Conservation (phyloP, 2,329 filamentous ascomycete genomes). For the Metarhizium anisopliae region DNA sequence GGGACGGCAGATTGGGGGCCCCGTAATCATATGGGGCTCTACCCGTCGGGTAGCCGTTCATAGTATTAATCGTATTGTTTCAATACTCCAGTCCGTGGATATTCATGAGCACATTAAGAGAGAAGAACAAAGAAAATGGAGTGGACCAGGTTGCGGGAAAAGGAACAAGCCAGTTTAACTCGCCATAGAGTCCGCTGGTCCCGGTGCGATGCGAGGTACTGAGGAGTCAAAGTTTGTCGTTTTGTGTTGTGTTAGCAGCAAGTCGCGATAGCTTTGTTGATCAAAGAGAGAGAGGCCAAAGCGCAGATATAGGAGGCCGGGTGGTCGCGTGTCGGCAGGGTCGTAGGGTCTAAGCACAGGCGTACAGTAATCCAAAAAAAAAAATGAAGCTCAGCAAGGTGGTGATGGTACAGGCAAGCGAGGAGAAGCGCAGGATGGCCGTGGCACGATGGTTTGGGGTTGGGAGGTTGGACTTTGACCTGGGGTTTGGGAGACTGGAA, state of each 20-base stretch:
- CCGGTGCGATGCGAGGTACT: neutral
- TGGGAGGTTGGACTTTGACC: neutral
- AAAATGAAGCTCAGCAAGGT: neutral
- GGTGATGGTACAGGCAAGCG: too few relatives aligned
- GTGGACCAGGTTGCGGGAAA: slow-evolving; percentile 2
- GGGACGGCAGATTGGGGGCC: slow-evolving; percentile 20
- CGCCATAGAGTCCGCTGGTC: slow-evolving; percentile 2
- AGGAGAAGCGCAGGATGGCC: neutral
- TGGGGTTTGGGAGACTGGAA: neutral
- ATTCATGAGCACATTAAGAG: slow-evolving; percentile 15
- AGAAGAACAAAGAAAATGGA: slow-evolving; percentile 4
- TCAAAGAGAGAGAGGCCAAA: neutral
- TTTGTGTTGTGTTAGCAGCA: neutral
- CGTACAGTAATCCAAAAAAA: neutral
- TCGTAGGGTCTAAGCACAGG: neutral
- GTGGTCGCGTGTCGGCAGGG: neutral
- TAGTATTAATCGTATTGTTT: slow-evolving; percentile 10
- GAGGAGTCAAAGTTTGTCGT: neutral
- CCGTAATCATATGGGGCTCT: slow-evolving; percentile 27
- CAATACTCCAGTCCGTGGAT: slow-evolving; percentile 7
- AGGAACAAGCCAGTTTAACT: slow-evolving; percentile 1
- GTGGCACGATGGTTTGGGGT: neutral
- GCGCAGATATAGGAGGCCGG: neutral
- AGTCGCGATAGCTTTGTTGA: neutral
- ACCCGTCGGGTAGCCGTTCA: slow-evolving; percentile 31